phyloP scores from a whole-genome alignment of 1,284 basidiomycete species.

The Boletus sp. region DNA sequence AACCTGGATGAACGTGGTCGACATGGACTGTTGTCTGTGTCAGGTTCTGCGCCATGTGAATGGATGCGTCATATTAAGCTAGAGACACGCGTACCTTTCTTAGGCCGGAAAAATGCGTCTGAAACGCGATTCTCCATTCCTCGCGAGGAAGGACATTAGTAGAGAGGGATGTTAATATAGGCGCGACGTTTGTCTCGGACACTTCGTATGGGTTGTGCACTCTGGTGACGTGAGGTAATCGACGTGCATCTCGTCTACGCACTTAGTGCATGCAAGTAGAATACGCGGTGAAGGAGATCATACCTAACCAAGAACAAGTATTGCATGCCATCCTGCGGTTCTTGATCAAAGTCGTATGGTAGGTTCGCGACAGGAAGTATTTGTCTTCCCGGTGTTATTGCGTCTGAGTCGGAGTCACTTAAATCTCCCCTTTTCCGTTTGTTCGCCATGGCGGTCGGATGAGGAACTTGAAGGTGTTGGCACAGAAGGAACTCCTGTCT shows the following conservation, averaged over 20 bases:
- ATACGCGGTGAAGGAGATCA: slow-evolving; percentile 14
- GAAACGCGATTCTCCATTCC: slow-evolving; percentile 59
- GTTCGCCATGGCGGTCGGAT: slow-evolving; percentile 25
- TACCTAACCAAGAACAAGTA: slow-evolving; percentile 80
- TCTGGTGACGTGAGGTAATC: slow-evolving; percentile 57
- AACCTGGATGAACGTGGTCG: slow-evolving; percentile 29
- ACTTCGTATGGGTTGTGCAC: slow-evolving; percentile 63
- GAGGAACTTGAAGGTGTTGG: neutral
- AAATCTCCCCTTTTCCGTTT: slow-evolving; percentile 50
- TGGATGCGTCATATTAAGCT: neutral
- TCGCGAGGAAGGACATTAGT: slow-evolving; percentile 47
- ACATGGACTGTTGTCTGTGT: slow-evolving; percentile 56
- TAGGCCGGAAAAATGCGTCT: slow-evolving; percentile 58
- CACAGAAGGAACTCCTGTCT: neutral
- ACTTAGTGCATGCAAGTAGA: slow-evolving; percentile 5
- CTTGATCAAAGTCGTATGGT: slow-evolving; percentile 57
- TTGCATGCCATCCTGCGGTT: slow-evolving; percentile 70
- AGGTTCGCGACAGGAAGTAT: slow-evolving; percentile 73
- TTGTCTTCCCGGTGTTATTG: slow-evolving; percentile 53
- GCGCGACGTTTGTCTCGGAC: slow-evolving; percentile 22
- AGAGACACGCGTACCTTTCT: slow-evolving; percentile 44
- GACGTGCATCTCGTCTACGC: slow-evolving; percentile 60
- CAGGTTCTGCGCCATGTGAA: slow-evolving; percentile 49
- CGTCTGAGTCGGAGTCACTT: slow-evolving; percentile 51
- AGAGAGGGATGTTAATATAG: slow-evolving; percentile 20